A percentile compares a stretch with the other conserved stretches of the same genome.
phyloP scores from a whole-genome alignment of 2,329 filamentous ascomycete genomes.

The Acrocalymma vagum region DNA sequence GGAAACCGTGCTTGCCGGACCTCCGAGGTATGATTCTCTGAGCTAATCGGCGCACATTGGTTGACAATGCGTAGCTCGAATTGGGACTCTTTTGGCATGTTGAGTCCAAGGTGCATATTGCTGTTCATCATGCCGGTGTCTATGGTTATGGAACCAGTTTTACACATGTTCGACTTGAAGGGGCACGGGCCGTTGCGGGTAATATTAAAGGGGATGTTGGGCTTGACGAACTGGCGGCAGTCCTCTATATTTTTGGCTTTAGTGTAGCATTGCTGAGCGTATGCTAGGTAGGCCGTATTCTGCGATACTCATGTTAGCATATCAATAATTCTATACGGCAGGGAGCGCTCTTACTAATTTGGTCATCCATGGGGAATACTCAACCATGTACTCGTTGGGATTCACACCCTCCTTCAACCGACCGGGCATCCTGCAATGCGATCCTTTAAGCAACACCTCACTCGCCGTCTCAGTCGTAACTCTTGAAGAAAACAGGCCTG shows the following conservation, averaged over 20 bases:
- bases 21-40: too few relatives aligned
- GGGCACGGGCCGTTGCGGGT: slow-evolving; percentile 15
- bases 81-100: slow-evolving; percentile 5
- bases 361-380: too few relatives aligned
- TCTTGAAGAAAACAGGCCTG: slow-evolving; percentile 39
- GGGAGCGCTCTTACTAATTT: too few relatives aligned
- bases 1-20: too few relatives aligned
- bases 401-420: too few relatives aligned
- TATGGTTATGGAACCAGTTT: not conserved
- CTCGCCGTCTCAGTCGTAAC: slow-evolving; percentile 37
- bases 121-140: slow-evolving; percentile 11
- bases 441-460: slow-evolving; percentile 30
- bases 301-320: not conserved
- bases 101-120: slow-evolving; percentile 13
- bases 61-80: slow-evolving; percentile 8
- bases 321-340: too few relatives aligned
- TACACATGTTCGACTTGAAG: slow-evolving; percentile 10
- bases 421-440: not conserved
- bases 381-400: too few relatives aligned
- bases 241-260: too few relatives aligned
- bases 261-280: slow-evolving; percentile 2
- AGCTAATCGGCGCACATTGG: slow-evolving; percentile 10
- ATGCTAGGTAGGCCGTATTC: not conserved
- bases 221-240: slow-evolving; percentile 2
- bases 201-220: not conserved